Conservation (phyloP, 495 filamentous ascomycete genomes). For the Lepidopterella palustris region DNA sequence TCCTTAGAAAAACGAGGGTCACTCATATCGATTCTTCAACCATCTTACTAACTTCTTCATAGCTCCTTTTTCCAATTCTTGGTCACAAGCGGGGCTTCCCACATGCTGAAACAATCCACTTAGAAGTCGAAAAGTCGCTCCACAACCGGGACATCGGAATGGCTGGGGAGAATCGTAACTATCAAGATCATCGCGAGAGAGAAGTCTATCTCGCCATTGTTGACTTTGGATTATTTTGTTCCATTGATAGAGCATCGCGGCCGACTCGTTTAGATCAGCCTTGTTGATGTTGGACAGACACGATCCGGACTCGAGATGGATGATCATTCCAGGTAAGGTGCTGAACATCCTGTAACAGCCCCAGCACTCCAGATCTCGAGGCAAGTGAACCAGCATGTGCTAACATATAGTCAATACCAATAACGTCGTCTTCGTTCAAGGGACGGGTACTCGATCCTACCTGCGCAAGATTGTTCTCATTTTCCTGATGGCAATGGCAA, state of each 20-base stretch:
- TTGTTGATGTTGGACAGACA: neutral
- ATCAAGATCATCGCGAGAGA: neutral
- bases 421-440: neutral
- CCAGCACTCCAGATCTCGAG: neutral
- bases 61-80: neutral
- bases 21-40: neutral
- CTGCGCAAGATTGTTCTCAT: neutral
- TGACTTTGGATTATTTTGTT: neutral
- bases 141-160: conserved; percentile 2
- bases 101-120: conserved; percentile 7
- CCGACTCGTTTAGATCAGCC: conserved; percentile 1
- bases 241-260: conserved; percentile 8
- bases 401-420: neutral
- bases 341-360: conserved; percentile 3
- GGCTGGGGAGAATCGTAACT: neutral
- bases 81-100: neutral
- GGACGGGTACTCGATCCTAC: neutral
- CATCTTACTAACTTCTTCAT: neutral
- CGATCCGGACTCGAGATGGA: conserved; percentile 9
- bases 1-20: too few species aligned
- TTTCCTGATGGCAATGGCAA: neutral
- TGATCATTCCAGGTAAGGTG: conserved; percentile 7
- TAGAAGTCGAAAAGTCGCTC: neutral
- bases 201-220: neutral
- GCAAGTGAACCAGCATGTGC: conserved; percentile 2